A percentile compares a stretch with the other conserved stretches of the same genome.
Evolutionary conservation across 2,329 filamentous ascomycete genomes (phyloP).

Genomic region (Aspergillus bombycis): DNA sequence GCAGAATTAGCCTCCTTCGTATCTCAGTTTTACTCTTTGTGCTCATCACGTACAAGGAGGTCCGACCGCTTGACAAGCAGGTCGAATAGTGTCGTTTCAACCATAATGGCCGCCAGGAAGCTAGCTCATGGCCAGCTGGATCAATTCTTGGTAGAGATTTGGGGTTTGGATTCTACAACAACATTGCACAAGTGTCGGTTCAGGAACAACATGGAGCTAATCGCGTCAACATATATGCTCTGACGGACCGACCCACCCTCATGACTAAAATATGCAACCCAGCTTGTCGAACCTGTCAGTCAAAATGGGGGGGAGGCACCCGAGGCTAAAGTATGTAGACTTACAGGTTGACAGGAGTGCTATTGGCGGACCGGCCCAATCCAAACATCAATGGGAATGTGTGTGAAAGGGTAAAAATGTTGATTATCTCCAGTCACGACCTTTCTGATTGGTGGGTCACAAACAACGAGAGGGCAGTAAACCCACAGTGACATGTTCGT

Average conservation of each 20-base stretch:
- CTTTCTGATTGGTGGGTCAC: neutral
- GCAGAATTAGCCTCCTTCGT: neutral
- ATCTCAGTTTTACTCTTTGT: neutral
- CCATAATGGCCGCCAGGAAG: slow-evolving; percentile 8
- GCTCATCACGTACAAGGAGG: slow-evolving; percentile 8
- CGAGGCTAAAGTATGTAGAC: slow-evolving; percentile 19
- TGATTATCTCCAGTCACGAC: neutral
- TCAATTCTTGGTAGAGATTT: neutral
- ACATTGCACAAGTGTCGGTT: neutral
- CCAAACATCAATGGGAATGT: slow-evolving; percentile 13
- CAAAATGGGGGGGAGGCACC: slow-evolving; percentile 9
- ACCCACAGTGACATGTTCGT: slow-evolving; percentile 7
- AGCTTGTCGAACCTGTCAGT: slow-evolving; percentile 35
- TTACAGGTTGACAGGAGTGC: slow-evolving; percentile 11
- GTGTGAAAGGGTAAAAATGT: neutral
- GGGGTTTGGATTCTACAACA: neutral
- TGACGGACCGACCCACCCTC: slow-evolving; percentile 13
- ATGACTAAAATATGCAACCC: slow-evolving; percentile 10
- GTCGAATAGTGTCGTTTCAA: neutral
- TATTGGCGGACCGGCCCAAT: slow-evolving; percentile 13
- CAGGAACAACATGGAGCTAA: neutral
- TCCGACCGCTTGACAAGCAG: slow-evolving; percentile 3
- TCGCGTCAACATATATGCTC: slow-evolving; percentile 9
- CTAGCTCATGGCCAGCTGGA: neutral
- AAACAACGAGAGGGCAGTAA: neutral